Base-by-base conservation (phyloP, 495 filamentous ascomycete genomes). In the Trichocladium uniseriatum region DNA sequence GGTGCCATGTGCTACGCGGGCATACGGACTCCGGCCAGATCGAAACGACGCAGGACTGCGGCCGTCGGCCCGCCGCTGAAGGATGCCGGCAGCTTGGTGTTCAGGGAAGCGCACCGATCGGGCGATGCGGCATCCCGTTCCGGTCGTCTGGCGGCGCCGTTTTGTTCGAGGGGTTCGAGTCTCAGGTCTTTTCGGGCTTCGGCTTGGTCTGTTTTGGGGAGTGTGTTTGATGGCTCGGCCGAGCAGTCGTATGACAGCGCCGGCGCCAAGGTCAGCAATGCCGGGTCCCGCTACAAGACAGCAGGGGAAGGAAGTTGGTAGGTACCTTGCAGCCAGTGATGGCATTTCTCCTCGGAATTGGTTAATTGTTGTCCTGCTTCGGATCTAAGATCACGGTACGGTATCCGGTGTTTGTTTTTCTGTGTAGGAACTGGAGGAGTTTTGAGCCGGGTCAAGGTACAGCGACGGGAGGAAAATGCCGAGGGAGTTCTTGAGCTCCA, bases 1-100 rank as follows among this genome's bases (percentile, higher is more conserved):
- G n/a, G n/a, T n/a, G n/a, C 24, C 45, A 48, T 48, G 45, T 48
- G 45, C 27, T 24, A 48, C 35, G 45, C n/a, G n/a, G n/a, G n/a
- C n/a, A n/a, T 24, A 9, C 24, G 10, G 8, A 8, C 8, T 27
- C 24, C 24, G 8, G 8, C 24, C 8, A 3, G 24, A 3, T 27
- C 8, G 24, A 27, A 8, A 27, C 24, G 24, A 27, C 8, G 3
- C 8, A 27, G 4, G 3, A 27, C 24, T 15, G 35, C 21, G n/a
- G 22, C 15, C 1, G 36, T 16, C 37, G 37, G 37, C 2, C 37
- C 11, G 28, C 18, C 13, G 15, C 27, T 31, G 36, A 16, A 14
- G 19, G 37, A 21, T 34, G 37, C 27, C 36, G 28, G 37, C 45
- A 24, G 19, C 10, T 29, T 13, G 6, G 16, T 32, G 37, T 22